Evolutionary conservation across 768 basidiomycete species (phyloP).

Genomic region (Mycena rebaudengoi): DNA sequence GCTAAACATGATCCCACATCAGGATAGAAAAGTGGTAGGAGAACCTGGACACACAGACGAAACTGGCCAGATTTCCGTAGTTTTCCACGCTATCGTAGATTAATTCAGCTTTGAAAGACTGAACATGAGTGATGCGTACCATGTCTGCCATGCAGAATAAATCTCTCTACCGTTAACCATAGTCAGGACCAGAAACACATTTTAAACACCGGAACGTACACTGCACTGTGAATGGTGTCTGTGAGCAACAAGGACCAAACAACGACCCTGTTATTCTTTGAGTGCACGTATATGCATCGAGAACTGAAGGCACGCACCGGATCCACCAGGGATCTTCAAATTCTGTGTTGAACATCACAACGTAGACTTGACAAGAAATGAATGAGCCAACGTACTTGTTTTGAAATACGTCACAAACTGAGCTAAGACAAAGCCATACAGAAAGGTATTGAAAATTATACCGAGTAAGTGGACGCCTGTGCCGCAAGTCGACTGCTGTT

Average conservation of each 20-base stretch:
- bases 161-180: too few species aligned
- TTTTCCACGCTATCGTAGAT: slow-evolving; percentile 49
- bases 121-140: too few species aligned
- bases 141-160: too few species aligned
- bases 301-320: not conserved
- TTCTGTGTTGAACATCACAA: too few species aligned
- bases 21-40: not conserved
- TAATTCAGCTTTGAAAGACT: too few species aligned
- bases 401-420: slow-evolving; percentile 12
- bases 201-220: too few species aligned
- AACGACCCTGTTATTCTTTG: slow-evolving; percentile 14
- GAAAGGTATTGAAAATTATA: slow-evolving; percentile 1
- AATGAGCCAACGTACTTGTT: not conserved
- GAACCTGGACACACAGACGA: slow-evolving; percentile 43
- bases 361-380: not conserved
- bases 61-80: slow-evolving; percentile 46
- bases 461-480: not conserved
- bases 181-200: too few species aligned
- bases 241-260: slow-evolving; percentile 42
- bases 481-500: too few species aligned
- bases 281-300: not conserved
- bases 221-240: slow-evolving; percentile 46
- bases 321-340: not conserved
- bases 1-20: slow-evolving; percentile 32
- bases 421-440: slow-evolving; percentile 3